phyloP scores from a whole-genome alignment of 768 basidiomycete species.

The Pulveroboletus sp. region DNA sequence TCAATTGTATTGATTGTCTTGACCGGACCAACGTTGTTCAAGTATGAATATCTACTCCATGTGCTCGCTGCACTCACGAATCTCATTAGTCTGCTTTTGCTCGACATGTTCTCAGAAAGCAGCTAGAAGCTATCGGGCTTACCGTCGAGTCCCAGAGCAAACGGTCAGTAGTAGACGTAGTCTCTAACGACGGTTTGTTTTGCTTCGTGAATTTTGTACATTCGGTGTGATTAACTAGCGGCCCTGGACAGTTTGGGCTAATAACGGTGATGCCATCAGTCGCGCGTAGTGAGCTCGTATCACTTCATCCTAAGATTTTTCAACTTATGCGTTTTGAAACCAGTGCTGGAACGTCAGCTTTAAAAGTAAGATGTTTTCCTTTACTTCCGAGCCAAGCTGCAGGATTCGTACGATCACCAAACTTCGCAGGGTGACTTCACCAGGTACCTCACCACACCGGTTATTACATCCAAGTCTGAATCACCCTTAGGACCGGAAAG shows the following conservation, averaged over 20 bases:
- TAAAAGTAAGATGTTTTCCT: slow-evolving; percentile 64
- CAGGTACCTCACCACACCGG: slow-evolving; percentile 42
- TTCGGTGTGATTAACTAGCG: background rate
- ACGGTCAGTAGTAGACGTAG: slow-evolving; percentile 61
- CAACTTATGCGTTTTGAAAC: slow-evolving; percentile 14
- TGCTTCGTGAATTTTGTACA: background rate
- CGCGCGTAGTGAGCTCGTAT: slow-evolving; percentile 66
- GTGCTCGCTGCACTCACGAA: slow-evolving; percentile 4
- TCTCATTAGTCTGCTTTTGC: slow-evolving; percentile 81
- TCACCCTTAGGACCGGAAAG: slow-evolving; percentile 76
- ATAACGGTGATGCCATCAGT: slow-evolving; percentile 95
- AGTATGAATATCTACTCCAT: slow-evolving; percentile 37
- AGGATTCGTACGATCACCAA: slow-evolving; percentile 5
- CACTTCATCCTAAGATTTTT: background rate
- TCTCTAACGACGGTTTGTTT: slow-evolving; percentile 72
- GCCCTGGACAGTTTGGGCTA: slow-evolving; percentile 78
- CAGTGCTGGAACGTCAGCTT: slow-evolving; percentile 92
- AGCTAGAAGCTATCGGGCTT: slow-evolving; percentile 72
- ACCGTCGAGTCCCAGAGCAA: slow-evolving; percentile 51
- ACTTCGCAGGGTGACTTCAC: slow-evolving; percentile 76
- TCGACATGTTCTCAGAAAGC: slow-evolving; percentile 72
- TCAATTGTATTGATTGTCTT: slow-evolving; percentile 95
- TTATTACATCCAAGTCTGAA: slow-evolving; percentile 5
- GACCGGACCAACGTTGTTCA: slow-evolving; percentile 95
- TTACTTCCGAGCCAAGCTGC: too few species aligned